Conservation (phyloP, 768 basidiomycete genomes). For the Mycena crocata region DNA sequence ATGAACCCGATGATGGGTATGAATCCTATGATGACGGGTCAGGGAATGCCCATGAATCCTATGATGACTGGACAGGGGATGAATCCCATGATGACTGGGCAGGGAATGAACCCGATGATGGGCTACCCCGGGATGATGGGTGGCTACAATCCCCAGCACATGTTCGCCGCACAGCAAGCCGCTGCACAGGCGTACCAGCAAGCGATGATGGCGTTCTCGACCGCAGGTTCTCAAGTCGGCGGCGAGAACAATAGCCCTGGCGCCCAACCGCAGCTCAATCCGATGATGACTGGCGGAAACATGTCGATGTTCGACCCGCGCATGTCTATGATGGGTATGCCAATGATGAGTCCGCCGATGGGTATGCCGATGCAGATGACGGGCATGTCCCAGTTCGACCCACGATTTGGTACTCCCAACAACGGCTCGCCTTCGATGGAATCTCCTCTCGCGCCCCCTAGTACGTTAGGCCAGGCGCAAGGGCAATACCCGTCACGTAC, state of each 20-base stretch:
- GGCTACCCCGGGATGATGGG: constrained; percentile 72
- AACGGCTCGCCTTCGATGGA: constrained; percentile 43
- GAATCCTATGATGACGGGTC: constrained; percentile 53
- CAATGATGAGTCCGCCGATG: constrained; percentile 50
- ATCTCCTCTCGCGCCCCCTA: constrained; percentile 51
- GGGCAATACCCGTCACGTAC: constrained; percentile 56
- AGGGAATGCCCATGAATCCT: constrained; percentile 41
- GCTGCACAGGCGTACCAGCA: constrained; percentile 88
- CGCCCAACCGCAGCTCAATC: constrained; percentile 54
- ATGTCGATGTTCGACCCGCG: constrained; percentile 74
- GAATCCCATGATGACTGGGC: constrained; percentile 64
- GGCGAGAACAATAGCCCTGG: constrained; percentile 57
- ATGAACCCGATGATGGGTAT: constrained; percentile 63
- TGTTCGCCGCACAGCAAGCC: constrained; percentile 89
- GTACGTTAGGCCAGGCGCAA: constrained; percentile 41
- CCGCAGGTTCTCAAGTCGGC: constrained; percentile 78
- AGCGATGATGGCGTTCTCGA: constrained; percentile 86
- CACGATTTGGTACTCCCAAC: constrained; percentile 64
- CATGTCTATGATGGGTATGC: constrained; percentile 83
- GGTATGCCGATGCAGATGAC: constrained; percentile 69
- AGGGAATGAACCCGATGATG: constrained; percentile 47
- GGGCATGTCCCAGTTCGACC: constrained; percentile 70
- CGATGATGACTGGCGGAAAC: constrained; percentile 70
- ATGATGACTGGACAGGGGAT: constrained; percentile 49
- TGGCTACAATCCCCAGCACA: constrained; percentile 76